Evolutionary conservation across 805 yeast genomes (phyloP).

Genomic region (Wickerhamiella cacticola): DNA sequence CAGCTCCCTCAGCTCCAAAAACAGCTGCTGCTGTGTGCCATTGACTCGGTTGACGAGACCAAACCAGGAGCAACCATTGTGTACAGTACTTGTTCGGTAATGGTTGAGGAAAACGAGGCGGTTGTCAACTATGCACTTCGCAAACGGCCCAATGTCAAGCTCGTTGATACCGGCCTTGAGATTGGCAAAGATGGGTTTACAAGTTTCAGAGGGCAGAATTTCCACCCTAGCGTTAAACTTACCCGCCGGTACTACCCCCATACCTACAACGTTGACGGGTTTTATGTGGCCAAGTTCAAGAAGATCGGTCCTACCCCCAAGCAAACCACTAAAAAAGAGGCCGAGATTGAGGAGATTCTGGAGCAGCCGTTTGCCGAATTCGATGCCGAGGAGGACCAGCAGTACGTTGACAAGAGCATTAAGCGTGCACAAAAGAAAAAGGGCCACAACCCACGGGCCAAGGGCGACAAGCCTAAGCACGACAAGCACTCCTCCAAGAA

Average conservation of each 20-base stretch:
- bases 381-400: conserved; percentile 62
- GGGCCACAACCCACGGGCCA: conserved; percentile 26
- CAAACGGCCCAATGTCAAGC: conserved; percentile 89
- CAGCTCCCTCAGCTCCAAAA: conserved; percentile 95
- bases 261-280: conserved; percentile 96
- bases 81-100: conserved; percentile 96
- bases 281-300: conserved; percentile 91
- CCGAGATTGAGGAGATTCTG: conserved; percentile 58
- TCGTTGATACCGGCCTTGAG: conserved; percentile 81
- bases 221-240: conserved; percentile 59
- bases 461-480: conserved; percentile 15
- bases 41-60: conserved; percentile 91
- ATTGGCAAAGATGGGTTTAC: conserved; percentile 96
- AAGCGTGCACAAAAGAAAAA: conserved; percentile 27
- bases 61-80: conserved; percentile 88
- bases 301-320: conserved; percentile 79
- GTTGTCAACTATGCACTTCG: conserved; percentile 96
- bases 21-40: conserved; percentile 84
- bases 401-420: conserved; percentile 49
- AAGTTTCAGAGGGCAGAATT: conserved; percentile 83
- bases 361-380: conserved; percentile 78
- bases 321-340: conserved; percentile 73
- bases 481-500: no score
- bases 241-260: conserved; percentile 97
- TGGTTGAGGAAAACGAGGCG: conserved; percentile 96